Conservation (phyloP, 129 eudicot genomes). For the Flaveria ramosissima region DNA sequence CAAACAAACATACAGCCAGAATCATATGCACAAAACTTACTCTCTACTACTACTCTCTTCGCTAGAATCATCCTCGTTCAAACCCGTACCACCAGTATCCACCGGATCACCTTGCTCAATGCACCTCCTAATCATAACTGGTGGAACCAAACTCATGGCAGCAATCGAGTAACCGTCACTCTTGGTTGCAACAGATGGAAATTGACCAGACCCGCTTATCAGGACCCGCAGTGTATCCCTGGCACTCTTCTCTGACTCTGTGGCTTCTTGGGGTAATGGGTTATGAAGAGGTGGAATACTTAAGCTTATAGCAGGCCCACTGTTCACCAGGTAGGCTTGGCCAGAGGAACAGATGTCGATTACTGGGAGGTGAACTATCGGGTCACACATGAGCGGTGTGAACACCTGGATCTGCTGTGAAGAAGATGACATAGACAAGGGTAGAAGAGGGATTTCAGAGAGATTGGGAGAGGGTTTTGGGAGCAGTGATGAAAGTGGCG, state of each 20-base stretch:
- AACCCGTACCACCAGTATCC: background rate
- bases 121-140: conserved; percentile 36
- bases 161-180: conserved; percentile 39
- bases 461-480: conserved; percentile 45
- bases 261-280: conserved; percentile 45
- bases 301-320: conserved; percentile 55
- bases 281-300: conserved; percentile 22
- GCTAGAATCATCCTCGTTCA: conserved; percentile 3
- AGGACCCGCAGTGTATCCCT: conserved; percentile 75
- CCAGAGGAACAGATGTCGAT: conserved; percentile 74
- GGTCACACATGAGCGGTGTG: conserved; percentile 81
- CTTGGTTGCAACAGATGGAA: conserved; percentile 51
- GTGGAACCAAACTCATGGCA: conserved; percentile 45
- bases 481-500: conserved; percentile 37
- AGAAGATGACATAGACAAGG: conserved; percentile 42
- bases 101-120: conserved; percentile 7
- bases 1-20: background rate
- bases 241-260: conserved; percentile 66
- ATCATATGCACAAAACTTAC: background rate
- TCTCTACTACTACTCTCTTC: background rate
- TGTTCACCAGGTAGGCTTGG: conserved; percentile 74
- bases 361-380: conserved; percentile 78
- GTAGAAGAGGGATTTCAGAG: conserved; percentile 45
- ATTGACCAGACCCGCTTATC: conserved; percentile 38
- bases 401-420: conserved; percentile 75